phyloP scores from a whole-genome alignment of 805 yeast genomes.

The Vanderwaltozyma tropicalis region DNA sequence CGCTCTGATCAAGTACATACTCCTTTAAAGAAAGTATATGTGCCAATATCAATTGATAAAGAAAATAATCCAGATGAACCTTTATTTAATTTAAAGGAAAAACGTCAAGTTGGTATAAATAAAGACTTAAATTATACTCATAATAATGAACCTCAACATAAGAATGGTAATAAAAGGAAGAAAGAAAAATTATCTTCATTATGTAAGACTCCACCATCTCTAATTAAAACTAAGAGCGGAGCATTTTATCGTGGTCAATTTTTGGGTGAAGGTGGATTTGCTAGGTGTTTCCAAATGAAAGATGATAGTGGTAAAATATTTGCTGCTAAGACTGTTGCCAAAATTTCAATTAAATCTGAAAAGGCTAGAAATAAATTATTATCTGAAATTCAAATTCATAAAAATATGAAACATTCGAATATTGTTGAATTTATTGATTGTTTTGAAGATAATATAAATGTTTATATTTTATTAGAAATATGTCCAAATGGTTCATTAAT shows the following conservation, averaged over 20 bases:
- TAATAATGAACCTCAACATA: not conserved
- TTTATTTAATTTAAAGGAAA: not conserved
- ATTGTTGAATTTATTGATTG: conserved; percentile 91
- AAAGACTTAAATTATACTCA: no score
- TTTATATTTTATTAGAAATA: conserved; percentile 84
- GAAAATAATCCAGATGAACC: not conserved
- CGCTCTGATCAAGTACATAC: conserved; percentile 19
- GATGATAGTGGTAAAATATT: conserved; percentile 77
- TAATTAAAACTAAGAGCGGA: conserved; percentile 81
- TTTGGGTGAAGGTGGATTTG: conserved; percentile 97
- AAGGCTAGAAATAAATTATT: conserved; percentile 76
- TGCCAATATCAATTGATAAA: not conserved
- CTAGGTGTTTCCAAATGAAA: conserved; percentile 94
- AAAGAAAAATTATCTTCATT: conserved; percentile 83
- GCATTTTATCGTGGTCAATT: conserved; percentile 85
- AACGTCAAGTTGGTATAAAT: no score
- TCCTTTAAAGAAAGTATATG: conserved; percentile 20
- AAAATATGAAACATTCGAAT: conserved; percentile 77
- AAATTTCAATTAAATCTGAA: conserved; percentile 81
- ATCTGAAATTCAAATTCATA: conserved; percentile 92
- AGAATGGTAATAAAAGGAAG: conserved; percentile 43
- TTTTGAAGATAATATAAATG: conserved; percentile 92
- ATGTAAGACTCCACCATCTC: conserved; percentile 93
- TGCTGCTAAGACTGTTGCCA: conserved; percentile 98
- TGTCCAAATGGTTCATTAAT: conserved; percentile 91